Base-by-base conservation (phyloP, 257 asterid species). In the Agastache rugosa region DNA sequence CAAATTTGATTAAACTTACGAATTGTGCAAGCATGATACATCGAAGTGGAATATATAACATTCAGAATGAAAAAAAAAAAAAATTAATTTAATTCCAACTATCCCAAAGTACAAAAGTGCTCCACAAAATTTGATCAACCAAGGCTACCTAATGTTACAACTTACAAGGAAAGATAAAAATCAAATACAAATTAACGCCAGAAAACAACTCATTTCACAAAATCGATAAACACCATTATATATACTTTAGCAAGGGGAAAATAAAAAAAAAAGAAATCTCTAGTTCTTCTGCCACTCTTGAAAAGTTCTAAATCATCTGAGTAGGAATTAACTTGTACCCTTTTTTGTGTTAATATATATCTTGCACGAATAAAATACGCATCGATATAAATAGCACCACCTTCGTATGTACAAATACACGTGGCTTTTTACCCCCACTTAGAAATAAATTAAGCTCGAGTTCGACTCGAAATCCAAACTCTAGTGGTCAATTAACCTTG, bases 401-500 rank as follows among this genome's bases (percentile, higher is more conserved):
- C 37, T 31, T 50, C 23, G 11, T 50, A 50, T 50, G 25, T 17
- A n/a, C 58, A 50, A 50, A n/a, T 16, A 16, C 23, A 16, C 5
- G 4, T 11, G 12, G 8, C 31, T 25, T 54, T 11, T 2, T 11
- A 34, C 7, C 61, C 61, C 27, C 29, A 8, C 2, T 6, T 29
- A 4, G 29, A 2, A 4, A 44, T 44, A 56, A 23, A 56, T 56
- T 23, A 54, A 20, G 16, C 3, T 11, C 63, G 37, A 10, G 10
- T 11, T 23, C 35, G 31, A 3, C 34, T 55, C 62, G 8, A 56
- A 1, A 31, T 4, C 2, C 3, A 5, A 11, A 16, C 7, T 11
- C 53, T 47, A 15, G 4, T 16, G 44, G 11, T 15, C 20, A 12
- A 45, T 14, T 11, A 81, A 78, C 69, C 83, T 75, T 19, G 78